Percentiles rank a stretch among this genome's conserved stretches.
Conservation (phyloP, 2,329 filamentous ascomycete species). For the Microcera coccophila region DNA sequence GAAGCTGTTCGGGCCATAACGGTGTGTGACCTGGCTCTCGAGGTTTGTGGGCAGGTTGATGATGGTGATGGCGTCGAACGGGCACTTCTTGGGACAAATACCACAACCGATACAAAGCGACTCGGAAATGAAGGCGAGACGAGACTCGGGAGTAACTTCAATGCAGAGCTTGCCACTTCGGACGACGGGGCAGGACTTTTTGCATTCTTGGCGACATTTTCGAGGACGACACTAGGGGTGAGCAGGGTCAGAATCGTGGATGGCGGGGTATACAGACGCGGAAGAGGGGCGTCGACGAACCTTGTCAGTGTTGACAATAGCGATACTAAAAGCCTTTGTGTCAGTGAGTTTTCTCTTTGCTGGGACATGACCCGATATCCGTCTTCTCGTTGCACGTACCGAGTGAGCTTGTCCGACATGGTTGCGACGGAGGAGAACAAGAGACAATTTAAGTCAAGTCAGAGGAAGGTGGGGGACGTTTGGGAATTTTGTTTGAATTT, state of each 20-base stretch:
- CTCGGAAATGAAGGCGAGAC: constrained; percentile 98
- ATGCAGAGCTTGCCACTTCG: constrained; percentile 97
- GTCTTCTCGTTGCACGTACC: constrained; percentile 55
- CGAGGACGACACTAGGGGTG: constrained; percentile 36
- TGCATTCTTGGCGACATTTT: constrained; percentile 99
- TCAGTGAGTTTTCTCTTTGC: constrained; percentile 20
- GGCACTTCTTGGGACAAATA: constrained; percentile 99
- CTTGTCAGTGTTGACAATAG: constrained; percentile 98
- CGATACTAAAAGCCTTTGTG: constrained; percentile 64
- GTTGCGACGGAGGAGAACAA: constrained; percentile 31
- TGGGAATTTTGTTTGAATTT: constrained; percentile 15
- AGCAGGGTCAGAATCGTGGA: constrained; percentile 26
- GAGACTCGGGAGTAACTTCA: constrained; percentile 82
- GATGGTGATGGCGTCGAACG: constrained; percentile 97
- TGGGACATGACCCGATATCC: neutral
- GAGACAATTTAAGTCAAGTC: constrained; percentile 9
- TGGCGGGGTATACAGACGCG: constrained; percentile 20
- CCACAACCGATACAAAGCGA: constrained; percentile 94
- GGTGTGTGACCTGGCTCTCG: constrained; percentile 95
- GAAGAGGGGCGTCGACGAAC: constrained; percentile 41
- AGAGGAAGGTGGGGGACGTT: constrained; percentile 22
- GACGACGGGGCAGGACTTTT: constrained; percentile 96
- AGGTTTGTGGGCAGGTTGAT: constrained; percentile 99
- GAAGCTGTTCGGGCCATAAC: constrained; percentile 99
- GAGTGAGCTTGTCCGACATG: constrained; percentile 93